Percentiles rank a stretch among this genome's conserved stretches.
These are phyloP conservation scores for Trametes pubescens DNA, from an alignment of 1,284 basidiomycete species.

Conservation along the genomic window DNA sequence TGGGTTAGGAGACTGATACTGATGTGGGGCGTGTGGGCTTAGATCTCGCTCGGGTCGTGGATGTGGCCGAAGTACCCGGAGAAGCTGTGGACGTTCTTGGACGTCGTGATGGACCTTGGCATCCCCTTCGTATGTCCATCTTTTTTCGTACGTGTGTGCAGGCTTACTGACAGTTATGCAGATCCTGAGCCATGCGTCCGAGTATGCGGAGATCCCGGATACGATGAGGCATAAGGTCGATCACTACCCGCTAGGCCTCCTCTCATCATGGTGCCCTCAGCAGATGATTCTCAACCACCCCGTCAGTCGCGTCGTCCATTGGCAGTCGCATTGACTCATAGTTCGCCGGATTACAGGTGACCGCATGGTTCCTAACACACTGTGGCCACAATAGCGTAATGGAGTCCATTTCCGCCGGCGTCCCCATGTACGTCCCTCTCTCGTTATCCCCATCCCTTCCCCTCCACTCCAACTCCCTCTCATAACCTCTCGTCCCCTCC, in stretches of 20 bases:
- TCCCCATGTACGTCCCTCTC: conserved; percentile 32
- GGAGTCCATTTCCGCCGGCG: conserved; percentile 30
- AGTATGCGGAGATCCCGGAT: conserved; percentile 24
- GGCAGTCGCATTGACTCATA: no score
- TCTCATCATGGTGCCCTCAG: conserved; percentile 33
- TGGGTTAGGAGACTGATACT: neutral
- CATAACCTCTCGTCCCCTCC: neutral
- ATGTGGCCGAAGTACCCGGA: conserved; percentile 28
- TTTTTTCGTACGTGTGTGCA: neutral
- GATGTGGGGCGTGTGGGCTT: neutral
- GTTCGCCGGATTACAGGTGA: conserved; percentile 18
- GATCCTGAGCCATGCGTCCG: conserved; percentile 36
- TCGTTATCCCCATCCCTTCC: neutral
- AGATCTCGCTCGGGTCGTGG: conserved; percentile 27
- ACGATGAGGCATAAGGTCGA: conserved; percentile 26
- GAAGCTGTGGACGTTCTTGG: conserved; percentile 28
- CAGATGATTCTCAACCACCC: conserved; percentile 35
- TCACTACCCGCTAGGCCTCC: conserved; percentile 24
- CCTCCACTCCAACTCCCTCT: neutral
- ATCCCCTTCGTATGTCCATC: conserved; percentile 28
- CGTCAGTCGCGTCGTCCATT: conserved; percentile 19
- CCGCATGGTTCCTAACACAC: conserved; percentile 36
- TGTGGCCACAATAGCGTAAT: conserved; percentile 32
- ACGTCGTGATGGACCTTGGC: conserved; percentile 26
- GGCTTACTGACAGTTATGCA: neutral